Percentiles rank a stretch among this genome's conserved stretches.
These are phyloP conservation scores for Barbarea vulgaris DNA, from an alignment of 345 rosid genomes.

Conservation along the genomic window DNA sequence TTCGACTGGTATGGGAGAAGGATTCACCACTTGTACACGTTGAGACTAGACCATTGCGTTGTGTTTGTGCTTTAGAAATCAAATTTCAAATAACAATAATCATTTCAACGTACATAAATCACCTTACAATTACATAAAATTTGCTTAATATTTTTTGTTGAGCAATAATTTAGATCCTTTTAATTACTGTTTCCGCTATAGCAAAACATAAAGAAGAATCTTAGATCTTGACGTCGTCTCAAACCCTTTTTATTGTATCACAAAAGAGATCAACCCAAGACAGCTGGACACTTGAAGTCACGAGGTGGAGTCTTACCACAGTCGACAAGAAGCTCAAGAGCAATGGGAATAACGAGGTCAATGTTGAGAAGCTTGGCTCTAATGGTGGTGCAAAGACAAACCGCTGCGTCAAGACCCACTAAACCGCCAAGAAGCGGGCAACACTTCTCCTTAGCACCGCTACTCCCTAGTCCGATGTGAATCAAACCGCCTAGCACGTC, in stretches of 20 bases:
- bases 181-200: background rate
- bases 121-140: slow-evolving; percentile 24
- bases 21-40: slow-evolving; percentile 21
- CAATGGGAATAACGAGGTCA: slow-evolving; percentile 70
- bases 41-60: background rate
- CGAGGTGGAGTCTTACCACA: slow-evolving; percentile 82
- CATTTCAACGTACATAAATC: slow-evolving; percentile 27
- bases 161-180: slow-evolving; percentile 7
- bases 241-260: background rate
- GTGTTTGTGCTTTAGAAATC: background rate
- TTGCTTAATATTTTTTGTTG: background rate
- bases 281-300: slow-evolving; percentile 63
- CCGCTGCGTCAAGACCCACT: slow-evolving; percentile 77
- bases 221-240: slow-evolving; percentile 7
- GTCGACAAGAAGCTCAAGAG: slow-evolving; percentile 76
- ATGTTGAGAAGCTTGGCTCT: slow-evolving; percentile 77
- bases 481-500: slow-evolving; percentile 83
- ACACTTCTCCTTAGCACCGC: slow-evolving; percentile 69
- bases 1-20: slow-evolving; percentile 21
- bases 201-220: slow-evolving; percentile 17
- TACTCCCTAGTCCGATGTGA: slow-evolving; percentile 74
- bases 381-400: slow-evolving; percentile 90
- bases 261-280: slow-evolving; percentile 26
- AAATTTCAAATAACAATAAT: slow-evolving; percentile 1
- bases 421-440: slow-evolving; percentile 84